Percentiles rank a stretch among this genome's conserved stretches.
These are phyloP conservation scores for Neonectria hederae DNA, from an alignment of 2,329 filamentous ascomycete genomes.

Conservation along the genomic window DNA sequence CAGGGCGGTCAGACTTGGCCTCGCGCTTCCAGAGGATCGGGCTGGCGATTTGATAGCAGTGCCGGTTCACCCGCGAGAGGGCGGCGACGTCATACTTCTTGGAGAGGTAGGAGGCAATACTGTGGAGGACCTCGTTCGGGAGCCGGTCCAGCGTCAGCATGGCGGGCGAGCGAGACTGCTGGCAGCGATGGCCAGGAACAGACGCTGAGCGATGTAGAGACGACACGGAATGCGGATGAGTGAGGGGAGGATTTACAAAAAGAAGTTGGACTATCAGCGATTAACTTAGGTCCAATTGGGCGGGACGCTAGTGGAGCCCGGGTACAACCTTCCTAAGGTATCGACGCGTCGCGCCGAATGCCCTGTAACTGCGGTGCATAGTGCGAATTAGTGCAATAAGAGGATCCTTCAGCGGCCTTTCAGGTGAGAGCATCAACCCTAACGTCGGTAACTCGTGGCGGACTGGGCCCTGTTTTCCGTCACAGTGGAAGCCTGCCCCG, in stretches of 20 bases:
- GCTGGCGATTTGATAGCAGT: conserved; percentile 39
- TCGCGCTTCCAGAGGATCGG: conserved; percentile 43
- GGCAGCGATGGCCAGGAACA: conserved; percentile 24
- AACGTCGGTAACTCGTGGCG: conserved; percentile 7
- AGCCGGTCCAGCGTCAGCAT: conserved; percentile 45
- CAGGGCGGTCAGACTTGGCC: conserved; percentile 38
- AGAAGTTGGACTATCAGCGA: conserved; percentile 13
- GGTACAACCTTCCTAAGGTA: neutral
- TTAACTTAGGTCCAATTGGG: conserved; percentile 19
- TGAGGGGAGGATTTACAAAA: conserved; percentile 34
- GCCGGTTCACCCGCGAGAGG: conserved; percentile 36
- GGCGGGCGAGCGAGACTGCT: conserved; percentile 29
- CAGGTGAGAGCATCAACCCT: conserved; percentile 10
- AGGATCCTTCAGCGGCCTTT: neutral
- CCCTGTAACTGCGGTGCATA: neutral
- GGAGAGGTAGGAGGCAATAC: conserved; percentile 36
- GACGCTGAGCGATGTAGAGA: neutral
- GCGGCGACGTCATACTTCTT: conserved; percentile 43
- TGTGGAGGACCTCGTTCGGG: conserved; percentile 42
- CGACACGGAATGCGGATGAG: conserved; percentile 18
- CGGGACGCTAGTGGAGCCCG: conserved; percentile 5
- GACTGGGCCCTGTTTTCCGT: neutral
- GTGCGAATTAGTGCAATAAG: neutral
- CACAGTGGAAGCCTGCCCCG: conserved; percentile 7
- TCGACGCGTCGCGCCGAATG: conserved; percentile 22